A percentile compares a stretch with the other conserved stretches of the same genome.
These are phyloP conservation scores for Metarhizium album DNA, from an alignment of 2,329 filamentous ascomycete genomes.

Conservation along the genomic window DNA sequence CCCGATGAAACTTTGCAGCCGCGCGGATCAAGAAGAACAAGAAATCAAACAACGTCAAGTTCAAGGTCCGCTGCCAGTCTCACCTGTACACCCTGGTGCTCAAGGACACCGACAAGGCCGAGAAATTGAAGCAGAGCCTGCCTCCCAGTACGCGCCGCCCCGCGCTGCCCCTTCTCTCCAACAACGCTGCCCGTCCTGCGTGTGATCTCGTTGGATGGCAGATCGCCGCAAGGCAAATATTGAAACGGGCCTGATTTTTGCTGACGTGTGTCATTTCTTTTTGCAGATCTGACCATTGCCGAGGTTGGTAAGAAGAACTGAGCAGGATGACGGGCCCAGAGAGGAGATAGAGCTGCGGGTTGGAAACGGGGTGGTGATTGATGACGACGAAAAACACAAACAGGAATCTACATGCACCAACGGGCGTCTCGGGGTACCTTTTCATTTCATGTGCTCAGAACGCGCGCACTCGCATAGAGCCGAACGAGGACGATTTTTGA, in stretches of 20 bases:
- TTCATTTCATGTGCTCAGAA: conserved; percentile 37
- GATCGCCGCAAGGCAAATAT: neutral
- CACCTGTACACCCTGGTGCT: conserved; percentile 97
- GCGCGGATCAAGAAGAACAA: conserved; percentile 95
- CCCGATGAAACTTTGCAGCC: conserved; percentile 39
- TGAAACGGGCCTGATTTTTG: neutral
- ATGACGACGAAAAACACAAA: conserved; percentile 18
- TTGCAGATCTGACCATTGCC: conserved; percentile 39
- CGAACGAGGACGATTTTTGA: conserved; percentile 26
- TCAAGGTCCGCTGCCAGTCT: conserved; percentile 98
- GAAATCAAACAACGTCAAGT: conserved; percentile 89
- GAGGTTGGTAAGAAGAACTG: conserved; percentile 45
- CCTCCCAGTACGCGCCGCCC: conserved; percentile 76
- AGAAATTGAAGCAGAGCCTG: conserved; percentile 99
- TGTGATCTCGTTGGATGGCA: neutral
- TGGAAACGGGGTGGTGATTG: neutral
- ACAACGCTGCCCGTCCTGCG: neutral
- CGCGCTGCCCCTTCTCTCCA: conserved; percentile 33
- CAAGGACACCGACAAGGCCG: conserved; percentile 98
- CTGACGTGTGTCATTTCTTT: neutral
- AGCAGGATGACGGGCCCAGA: conserved; percentile 15
- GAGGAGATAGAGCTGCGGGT: conserved; percentile 5
- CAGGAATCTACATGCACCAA: conserved; percentile 30
- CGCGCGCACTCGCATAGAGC: conserved; percentile 26
- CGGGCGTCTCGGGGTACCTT: conserved; percentile 46